These are phyloP conservation scores for Suillus hirtellus DNA, from an alignment of 768 basidiomycete genomes.

Conservation along the genomic window DNA sequence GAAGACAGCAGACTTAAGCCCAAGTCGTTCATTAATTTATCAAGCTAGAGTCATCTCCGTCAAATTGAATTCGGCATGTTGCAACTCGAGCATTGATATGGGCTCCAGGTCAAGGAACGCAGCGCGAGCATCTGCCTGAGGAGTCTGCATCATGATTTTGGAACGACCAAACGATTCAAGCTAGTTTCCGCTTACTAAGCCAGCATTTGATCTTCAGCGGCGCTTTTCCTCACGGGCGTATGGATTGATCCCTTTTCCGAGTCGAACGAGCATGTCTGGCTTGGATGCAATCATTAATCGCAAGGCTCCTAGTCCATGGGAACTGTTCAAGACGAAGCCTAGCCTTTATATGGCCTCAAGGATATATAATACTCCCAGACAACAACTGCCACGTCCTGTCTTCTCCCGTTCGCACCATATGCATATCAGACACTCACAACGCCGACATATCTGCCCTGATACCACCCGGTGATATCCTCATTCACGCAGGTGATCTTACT, in stretches of 20 bases:
- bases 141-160: too few species aligned
- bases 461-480: conserved; percentile 41
- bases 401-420: conserved; percentile 1
- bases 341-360: not conserved
- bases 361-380: not conserved
- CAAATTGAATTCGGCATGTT: too few species aligned
- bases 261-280: not conserved
- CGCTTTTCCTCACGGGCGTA: too few species aligned
- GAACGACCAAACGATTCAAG: too few species aligned
- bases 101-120: too few species aligned
- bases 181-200: too few species aligned
- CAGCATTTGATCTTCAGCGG: too few species aligned
- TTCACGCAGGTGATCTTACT: conserved; percentile 44
- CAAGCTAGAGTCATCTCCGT: too few species aligned
- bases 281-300: not conserved
- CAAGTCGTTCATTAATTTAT: too few species aligned
- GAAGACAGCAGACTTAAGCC: too few species aligned
- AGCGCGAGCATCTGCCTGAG: too few species aligned
- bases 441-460: conserved; percentile 28
- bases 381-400: not conserved
- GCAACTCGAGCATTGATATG: too few species aligned
- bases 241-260: not conserved
- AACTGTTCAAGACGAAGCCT: not conserved
- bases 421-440: conserved; percentile 32
- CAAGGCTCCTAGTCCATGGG: not conserved